Base-by-base conservation (phyloP, 345 rosid species). In the Carallia brachiata region DNA sequence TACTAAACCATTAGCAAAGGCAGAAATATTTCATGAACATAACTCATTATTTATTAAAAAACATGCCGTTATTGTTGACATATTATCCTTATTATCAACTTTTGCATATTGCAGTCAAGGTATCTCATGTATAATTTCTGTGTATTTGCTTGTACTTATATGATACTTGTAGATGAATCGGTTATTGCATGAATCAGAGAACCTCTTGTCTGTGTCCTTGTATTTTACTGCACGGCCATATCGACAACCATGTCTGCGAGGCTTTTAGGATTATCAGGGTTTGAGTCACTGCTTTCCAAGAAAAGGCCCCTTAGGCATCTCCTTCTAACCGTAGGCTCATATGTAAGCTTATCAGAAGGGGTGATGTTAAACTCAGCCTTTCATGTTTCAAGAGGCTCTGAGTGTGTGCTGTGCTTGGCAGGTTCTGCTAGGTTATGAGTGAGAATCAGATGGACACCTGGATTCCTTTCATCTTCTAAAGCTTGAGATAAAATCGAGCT, bases 271-370 rank as follows among this genome's bases (percentile, higher is more conserved):
- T 90, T 82, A 53, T 82, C 89, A 6, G 81, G 75, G 27, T 83
- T 95, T 0, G 93, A 83, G 68, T 95, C 92, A 54, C 96, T 89
- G 23, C 92, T 65, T 83, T 90, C 99, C 63, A 87, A 58, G 48
- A 90, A 77, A 67, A 90, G 84, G 60, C 92, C 99, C 83, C 96
- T 79, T 34, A 91, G 85, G 83, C 97, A 83, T 71, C 92, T 76
- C 67, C 97, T 79, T 77, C 86, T 84, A 52, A 90, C 67, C 27
- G 72, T 82, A 16, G 97, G 91, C 65, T 84, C 84, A 69, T 82
- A 70, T 65, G 68, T 83, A 18, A 73, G 85, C 80, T 80, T 89
- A 80, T 86, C 80, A 6, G 89, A 80, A 1, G 81, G 82, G 48
- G 83, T 79, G 72, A 79, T 30, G 30, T 68, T 72, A 50, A 80